These are phyloP conservation scores for Nakaseomyces glabratus DNA, from an alignment of 1,139 yeast species.

Conservation along the genomic window DNA sequence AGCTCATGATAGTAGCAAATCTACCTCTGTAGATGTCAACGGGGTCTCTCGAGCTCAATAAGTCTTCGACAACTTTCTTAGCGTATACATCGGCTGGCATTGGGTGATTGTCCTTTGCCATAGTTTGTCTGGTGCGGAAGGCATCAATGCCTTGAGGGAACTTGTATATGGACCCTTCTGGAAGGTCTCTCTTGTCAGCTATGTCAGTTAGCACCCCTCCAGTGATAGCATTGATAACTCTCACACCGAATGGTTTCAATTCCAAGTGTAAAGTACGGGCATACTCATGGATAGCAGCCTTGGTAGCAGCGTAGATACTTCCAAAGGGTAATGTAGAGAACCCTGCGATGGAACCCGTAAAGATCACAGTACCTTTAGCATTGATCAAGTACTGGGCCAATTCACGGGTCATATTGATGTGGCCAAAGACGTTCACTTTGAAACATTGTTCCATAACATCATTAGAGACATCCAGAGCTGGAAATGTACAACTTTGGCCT, in stretches of 20 bases:
- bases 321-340: conserved; percentile 63
- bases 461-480: conserved; percentile 60
- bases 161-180: conserved; percentile 46
- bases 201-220: conserved; percentile 60
- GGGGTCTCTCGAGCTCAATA: conserved; percentile 34
- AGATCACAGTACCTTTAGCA: conserved; percentile 62
- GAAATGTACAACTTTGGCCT: conserved; percentile 59
- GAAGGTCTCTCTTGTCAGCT: conserved; percentile 49
- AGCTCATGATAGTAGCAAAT: conserved; percentile 37
- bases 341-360: conserved; percentile 70
- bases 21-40: conserved; percentile 51
- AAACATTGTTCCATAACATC: conserved; percentile 47
- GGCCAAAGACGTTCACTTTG: conserved; percentile 64
- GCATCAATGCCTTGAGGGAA: conserved; percentile 44
- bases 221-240: conserved; percentile 61
- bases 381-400: conserved; percentile 49
- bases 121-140: conserved; percentile 43
- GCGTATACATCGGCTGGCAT: conserved; percentile 53
- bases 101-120: conserved; percentile 56
- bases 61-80: conserved; percentile 42
- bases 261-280: conserved; percentile 57
- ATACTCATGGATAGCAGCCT: conserved; percentile 71
- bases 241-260: conserved; percentile 63
- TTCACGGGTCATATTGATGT: conserved; percentile 54
- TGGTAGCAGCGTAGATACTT: conserved; percentile 57